Percentiles rank a stretch among this genome's conserved stretches.
phyloP scores from a whole-genome alignment of 352 stramenopile species.

The Blastocystis sp. region DNA sequence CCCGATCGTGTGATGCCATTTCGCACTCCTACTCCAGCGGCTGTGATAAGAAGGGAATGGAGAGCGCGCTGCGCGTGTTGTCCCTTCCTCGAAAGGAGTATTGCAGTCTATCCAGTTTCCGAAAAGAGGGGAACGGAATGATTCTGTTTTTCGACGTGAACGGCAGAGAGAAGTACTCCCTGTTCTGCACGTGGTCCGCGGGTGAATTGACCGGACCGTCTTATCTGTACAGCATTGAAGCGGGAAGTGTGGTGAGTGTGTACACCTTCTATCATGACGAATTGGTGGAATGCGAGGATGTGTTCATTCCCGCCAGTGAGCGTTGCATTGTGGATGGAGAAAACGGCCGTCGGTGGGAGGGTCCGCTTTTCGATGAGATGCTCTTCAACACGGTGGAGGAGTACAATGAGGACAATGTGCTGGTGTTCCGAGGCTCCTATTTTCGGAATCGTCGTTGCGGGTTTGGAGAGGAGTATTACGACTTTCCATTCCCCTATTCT shows the following conservation, averaged over 20 bases:
- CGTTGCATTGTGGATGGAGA: not conserved
- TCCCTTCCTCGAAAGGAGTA: slow-evolving; percentile 13
- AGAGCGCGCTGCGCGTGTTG: not conserved
- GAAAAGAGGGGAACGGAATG: slow-evolving; percentile 29
- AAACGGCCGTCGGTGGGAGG: slow-evolving; percentile 43
- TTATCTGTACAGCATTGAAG: not conserved
- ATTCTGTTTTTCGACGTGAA: not conserved
- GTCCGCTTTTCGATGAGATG: not conserved
- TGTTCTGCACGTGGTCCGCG: slow-evolving; percentile 9
- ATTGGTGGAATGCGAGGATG: not conserved
- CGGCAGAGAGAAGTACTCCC: not conserved
- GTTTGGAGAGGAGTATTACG: slow-evolving; percentile 33
- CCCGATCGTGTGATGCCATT: too few relatives aligned
- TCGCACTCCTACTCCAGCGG: not conserved
- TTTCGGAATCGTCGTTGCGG: slow-evolving; percentile 20
- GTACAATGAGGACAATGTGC: slow-evolving; percentile 4
- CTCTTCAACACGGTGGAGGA: not conserved
- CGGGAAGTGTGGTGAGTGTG: not conserved
- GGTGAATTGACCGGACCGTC: not conserved
- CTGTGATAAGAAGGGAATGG: slow-evolving; percentile 7
- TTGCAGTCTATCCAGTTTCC: not conserved
- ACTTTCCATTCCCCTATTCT: not conserved
- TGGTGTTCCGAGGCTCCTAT: slow-evolving; percentile 2
- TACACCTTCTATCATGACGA: not conserved
- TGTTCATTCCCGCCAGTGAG: not conserved